Evolutionary conservation across 352 stramenopile genomes (phyloP), one percentile per base, ranked within the genome.

Genomic region (Phytopythium helicoides): DNA sequence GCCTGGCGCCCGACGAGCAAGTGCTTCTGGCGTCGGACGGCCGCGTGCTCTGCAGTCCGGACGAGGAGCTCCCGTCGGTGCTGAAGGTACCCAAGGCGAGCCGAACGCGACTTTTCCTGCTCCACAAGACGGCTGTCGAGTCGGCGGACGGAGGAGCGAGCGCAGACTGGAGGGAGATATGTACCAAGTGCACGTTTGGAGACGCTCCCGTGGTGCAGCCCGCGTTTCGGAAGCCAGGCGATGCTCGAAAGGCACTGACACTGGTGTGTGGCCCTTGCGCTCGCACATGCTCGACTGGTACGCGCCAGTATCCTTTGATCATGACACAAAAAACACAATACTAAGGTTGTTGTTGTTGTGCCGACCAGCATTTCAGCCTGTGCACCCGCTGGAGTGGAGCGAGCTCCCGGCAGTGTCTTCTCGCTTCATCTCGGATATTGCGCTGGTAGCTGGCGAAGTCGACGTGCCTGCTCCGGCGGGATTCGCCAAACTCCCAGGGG

Each of bases 241-340:
- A 23, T 10, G 5, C 28, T 33, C 28, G 28, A 5, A 33, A 33
- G 28, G 57, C 60, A 1, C 35, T 50, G 6, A 61, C 42, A 2
- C n/a, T 87, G 21, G 68, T 92, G 26, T 92, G 81, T 54, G 70
- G 60, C 22, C 65, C 71, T n/a, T 92, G 81, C 50, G 75, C 81
- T 4, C 61, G 56, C 25, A 89, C 79, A 2, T 92, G 81, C 52
- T 74, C 76, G 6, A 87, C 76, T 42, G 66, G 80, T 89, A 71
- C 39, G 41, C 39, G 25, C 15, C n/a, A 26, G 18, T 51, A 33
- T 34, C 4, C 6, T 18, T 31, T 5, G 11, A 38, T 19, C 39
- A 5, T 54, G 18, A 23, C n/a, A n/a, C n/a, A n/a, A n/a, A n/a
- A n/a, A n/a, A n/a, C n/a, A n/a, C n/a, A n/a, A n/a, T n/a, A n/a